Percentiles rank a stretch among this genome's conserved stretches.
phyloP scores from a whole-genome alignment of 495 filamentous ascomycete species.

The Trichocladium antarcticum region DNA sequence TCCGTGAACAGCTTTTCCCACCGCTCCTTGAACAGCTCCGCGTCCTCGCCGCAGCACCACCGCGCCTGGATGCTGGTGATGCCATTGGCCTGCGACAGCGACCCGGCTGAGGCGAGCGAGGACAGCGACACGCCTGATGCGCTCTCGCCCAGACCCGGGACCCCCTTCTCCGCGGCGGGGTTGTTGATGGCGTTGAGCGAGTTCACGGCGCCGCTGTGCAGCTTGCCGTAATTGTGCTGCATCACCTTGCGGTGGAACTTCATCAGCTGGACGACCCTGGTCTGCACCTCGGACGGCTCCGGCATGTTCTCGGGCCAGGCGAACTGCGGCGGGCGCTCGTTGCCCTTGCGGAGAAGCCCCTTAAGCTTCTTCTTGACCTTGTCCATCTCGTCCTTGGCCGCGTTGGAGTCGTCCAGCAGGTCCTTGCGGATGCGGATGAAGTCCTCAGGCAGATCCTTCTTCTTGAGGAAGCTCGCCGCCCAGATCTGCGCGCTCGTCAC shows the following conservation, averaged over 20 bases:
- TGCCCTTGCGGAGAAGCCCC: slow-evolving; percentile 74
- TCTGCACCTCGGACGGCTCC: slow-evolving; percentile 81
- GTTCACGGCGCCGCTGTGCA: slow-evolving; percentile 52
- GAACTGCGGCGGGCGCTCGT: slow-evolving; percentile 81
- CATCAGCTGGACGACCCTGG: slow-evolving; percentile 91
- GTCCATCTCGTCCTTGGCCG: slow-evolving; percentile 99
- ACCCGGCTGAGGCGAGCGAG: slow-evolving; percentile 31
- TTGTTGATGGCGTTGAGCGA: slow-evolving; percentile 47
- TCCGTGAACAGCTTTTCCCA: slow-evolving; percentile 98
- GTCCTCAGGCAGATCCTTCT: slow-evolving; percentile 72
- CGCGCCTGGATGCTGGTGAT: slow-evolving; percentile 65
- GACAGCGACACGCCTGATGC: slow-evolving; percentile 11
- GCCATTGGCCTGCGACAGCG: slow-evolving; percentile 47
- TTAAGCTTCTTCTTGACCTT: slow-evolving; percentile 99
- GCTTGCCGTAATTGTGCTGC: slow-evolving; percentile 76
- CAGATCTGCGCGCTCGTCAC: slow-evolving; percentile 96
- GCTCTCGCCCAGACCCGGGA: slow-evolving; percentile 18
- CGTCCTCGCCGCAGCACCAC: slow-evolving; percentile 95
- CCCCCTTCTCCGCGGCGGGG: slow-evolving; percentile 22
- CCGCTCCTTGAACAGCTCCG: slow-evolving; percentile 85
- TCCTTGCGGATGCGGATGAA: slow-evolving; percentile 86
- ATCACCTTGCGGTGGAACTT: slow-evolving; percentile 91
- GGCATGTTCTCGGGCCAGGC: slow-evolving; percentile 95
- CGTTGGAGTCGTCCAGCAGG: slow-evolving; percentile 91
- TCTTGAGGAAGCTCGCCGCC: slow-evolving; percentile 77